Base-by-base conservation (phyloP, 768 basidiomycete genomes). In the Hygrocybe coccinea region DNA sequence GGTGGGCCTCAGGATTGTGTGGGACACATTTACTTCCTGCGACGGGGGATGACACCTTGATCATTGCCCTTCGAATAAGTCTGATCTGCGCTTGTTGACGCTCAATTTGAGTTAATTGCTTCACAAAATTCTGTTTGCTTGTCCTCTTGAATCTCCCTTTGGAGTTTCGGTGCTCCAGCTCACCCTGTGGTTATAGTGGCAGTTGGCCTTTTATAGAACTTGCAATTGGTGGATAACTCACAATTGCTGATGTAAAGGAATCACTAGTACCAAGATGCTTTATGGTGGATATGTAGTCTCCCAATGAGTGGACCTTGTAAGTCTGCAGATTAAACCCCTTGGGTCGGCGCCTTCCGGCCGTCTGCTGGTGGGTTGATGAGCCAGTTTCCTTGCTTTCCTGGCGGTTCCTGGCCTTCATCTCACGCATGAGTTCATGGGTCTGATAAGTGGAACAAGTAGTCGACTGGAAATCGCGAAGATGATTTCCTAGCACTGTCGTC, bases 291-390 rank as follows among this genome's bases (percentile, higher is more conserved):
- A 41, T 49, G 38, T 75, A 74, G 45, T 77, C 64, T 0, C 71
- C 72, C 0, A 77, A 58, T 0, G 66, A 58, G 54, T 76, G 76
- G 0, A 68, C 2, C 54, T 77, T 77, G 50, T 66, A 68, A 0
- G 67, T 74, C 0, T 24, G 9, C 1, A 76, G 48, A 50, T 69
- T 76, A 53, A 75, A 71, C 0, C 24, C 5, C 2, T 45, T 49
- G 35, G 34, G 17, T 24, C n/a, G 9, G 10, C 21, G 21, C 9
- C 33, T 15, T 21, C 22, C 9, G 25, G 47, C 15, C 8, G 17
- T 17, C 19, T 35, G 44, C 19, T 17, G 17, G 17, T 38, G 41
- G 21, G 48, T 29, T 10, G 19, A 25, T 36, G 51, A 29, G 43
- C 29, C 48, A 10, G 54, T 38, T 5, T 21, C 37, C 34, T 38